Conservation (phyloP, 2,329 filamentous ascomycete genomes). For the Periconia digitata region DNA sequence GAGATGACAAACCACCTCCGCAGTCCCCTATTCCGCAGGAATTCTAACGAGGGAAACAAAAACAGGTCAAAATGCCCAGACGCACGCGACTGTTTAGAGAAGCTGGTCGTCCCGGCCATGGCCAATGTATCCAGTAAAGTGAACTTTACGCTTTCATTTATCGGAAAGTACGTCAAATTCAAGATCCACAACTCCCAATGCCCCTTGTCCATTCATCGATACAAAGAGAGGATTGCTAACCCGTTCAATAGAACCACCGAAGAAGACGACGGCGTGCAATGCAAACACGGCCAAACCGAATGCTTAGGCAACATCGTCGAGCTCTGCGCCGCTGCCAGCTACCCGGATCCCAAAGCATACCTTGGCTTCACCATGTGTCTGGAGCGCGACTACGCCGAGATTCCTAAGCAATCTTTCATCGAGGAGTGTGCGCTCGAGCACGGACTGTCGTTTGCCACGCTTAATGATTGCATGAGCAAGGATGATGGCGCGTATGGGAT, state of each 20-base stretch:
- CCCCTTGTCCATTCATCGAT: not conserved
- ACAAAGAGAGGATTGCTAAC: not conserved
- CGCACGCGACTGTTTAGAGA: conserved; percentile 76
- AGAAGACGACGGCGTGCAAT: conserved; percentile 78
- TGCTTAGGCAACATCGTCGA: conserved; percentile 94
- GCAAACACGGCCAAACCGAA: conserved; percentile 86
- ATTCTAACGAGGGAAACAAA: conserved; percentile 1
- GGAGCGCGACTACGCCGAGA: conserved; percentile 70
- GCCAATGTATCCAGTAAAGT: conserved; percentile 78
- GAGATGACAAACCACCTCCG: conserved; percentile 4
- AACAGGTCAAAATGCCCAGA: conserved; percentile 78
- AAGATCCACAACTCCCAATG: too few relatives aligned
- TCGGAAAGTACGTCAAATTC: conserved; percentile 74
- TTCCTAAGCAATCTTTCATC: conserved; percentile 77
- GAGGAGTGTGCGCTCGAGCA: conserved; percentile 90
- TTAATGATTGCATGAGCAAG: conserved; percentile 80
- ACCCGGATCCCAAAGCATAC: conserved; percentile 82
- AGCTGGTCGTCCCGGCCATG: conserved; percentile 86
- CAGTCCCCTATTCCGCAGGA: conserved; percentile 15
- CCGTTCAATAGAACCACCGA: conserved; percentile 57
- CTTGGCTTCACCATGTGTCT: conserved; percentile 95
- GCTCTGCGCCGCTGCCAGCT: conserved; percentile 82
- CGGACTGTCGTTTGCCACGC: conserved; percentile 75
- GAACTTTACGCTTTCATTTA: conserved; percentile 87
- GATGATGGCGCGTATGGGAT: conserved; percentile 74